Base-by-base conservation (phyloP, 192 early-diverging fungal species). In the Podila clonocystis region DNA sequence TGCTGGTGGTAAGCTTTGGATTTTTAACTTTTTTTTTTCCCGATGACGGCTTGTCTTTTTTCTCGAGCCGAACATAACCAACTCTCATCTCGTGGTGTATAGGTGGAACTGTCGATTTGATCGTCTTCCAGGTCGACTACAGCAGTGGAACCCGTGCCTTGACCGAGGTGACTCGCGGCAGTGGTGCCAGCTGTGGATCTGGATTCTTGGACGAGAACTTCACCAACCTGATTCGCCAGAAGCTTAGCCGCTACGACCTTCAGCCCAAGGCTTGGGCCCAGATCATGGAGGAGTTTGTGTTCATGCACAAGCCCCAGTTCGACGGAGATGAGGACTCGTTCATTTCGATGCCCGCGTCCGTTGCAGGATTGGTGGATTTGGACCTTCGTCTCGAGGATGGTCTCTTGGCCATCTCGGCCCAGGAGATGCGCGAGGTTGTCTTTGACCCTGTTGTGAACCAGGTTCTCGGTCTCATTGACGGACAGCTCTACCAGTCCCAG, bases 391-490 rank as follows among this genome's bases (percentile, higher is more conserved):
- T 79, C 22, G 76, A 79, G 63, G 76, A 79, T 58, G 76, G 76
- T 52, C 30, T 79, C 36, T 64, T 79, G 50, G 68, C 70, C 1
- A 68, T 79, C 26, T 70, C 76, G 19, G 76, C 76, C 22, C 70
- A 79, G 61, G 76, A 79, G 70, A 79, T 79, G 76, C 64, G 76
- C 13, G 76, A 79, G 61, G 6, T 66, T 19, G 67, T 89, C n/a
- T 89, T 89, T 79, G 87, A 87, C 58, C 88, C 88, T 19, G 85
- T 89, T 3, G 75, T 89, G 13, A 78, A 85, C 62, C 83, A 86
- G 77, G 84, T 89, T 1, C 49, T 87, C 11, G 77, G 68, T 58
- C 65, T 89, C 70, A 86, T 87, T 63, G 84, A 86, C 30, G 82
- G 85, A 58, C 88, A 89, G 63, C 67, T 89, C 9, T 67, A 69